Base-by-base conservation (phyloP, 2,329 filamentous ascomycete species). In the Neoarthrinium moseri region DNA sequence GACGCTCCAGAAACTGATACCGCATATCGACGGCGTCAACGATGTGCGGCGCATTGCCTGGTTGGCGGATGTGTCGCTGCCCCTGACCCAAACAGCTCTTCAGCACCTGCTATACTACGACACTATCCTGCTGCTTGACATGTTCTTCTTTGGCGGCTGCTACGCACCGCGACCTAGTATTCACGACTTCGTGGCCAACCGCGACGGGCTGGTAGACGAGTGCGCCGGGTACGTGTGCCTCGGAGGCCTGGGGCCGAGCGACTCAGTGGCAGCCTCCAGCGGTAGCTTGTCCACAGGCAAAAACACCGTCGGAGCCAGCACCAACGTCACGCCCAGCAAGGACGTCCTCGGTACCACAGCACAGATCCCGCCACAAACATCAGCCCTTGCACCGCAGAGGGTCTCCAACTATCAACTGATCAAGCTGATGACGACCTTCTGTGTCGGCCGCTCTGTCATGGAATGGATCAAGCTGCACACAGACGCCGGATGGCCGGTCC, bases 51-150 rank as follows among this genome's bases (percentile, higher is more conserved):
- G 88, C 55, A 95, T 99, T 57, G 87, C 94, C 12, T 81, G 86
- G 54, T 77, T 87, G 20, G 90, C 92, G 36, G 89, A 95, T 59
- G 89, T 94, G 8, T 91, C 95, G 49, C 79, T 95, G 39, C 86
- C 87, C 40, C 82, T 99, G 20, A 89, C 91, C 46, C 88, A 89
- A 59, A 86, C 90, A 43, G 91, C 91, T 6, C 80, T 97, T 47
- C 85, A 89, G 51, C 92, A 97, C 64, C 78, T 99, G 8, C 77
- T 97, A 21, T 95, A 95, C 73, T 96, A 97, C 67, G 89, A 92
- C 61, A 92, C 90, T 58, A 80, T 96, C 27, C 77, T 96, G 21
- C 80, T 97, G 43, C 81, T 97, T 10, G 94, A 99, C 68, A 88
- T 96, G 57, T 97, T 97, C 73, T 91, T 94, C 64, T 99, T 97